Conservation (phyloP, 805 yeast genomes). For the Schwanniomyces sp. region DNA sequence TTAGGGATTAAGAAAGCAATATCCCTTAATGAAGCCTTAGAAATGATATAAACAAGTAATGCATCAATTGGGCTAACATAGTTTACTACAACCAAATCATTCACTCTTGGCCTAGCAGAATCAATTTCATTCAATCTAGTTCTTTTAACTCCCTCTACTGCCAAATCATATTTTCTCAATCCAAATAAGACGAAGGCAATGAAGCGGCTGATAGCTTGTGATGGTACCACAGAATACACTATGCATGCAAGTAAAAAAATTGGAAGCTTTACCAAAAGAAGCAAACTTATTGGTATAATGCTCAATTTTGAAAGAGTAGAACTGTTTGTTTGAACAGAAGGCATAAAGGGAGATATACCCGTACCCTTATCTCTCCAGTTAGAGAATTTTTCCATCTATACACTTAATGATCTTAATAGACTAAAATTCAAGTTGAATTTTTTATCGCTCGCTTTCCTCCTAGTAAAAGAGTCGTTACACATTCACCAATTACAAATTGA, state of each 20-base stretch:
- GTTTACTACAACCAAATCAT: conserved; percentile 57
- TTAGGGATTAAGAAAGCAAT: conserved; percentile 42
- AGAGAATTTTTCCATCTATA: conserved; percentile 77
- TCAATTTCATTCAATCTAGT: conserved; percentile 34
- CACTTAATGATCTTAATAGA: background rate
- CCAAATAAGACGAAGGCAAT: conserved; percentile 29
- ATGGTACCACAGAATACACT: conserved; percentile 13
- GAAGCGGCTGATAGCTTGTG: conserved; percentile 18
- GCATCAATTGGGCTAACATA: conserved; percentile 61
- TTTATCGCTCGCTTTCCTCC: background rate
- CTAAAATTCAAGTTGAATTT: background rate
- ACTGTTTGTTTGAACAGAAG: conserved; percentile 34
- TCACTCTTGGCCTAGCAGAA: conserved; percentile 34
- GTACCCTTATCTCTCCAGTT: conserved; percentile 88
- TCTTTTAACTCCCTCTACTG: conserved; percentile 51
- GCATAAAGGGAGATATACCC: conserved; percentile 89
- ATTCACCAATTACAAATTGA: background rate
- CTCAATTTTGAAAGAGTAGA: background rate
- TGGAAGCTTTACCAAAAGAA: conserved; percentile 30
- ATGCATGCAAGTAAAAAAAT: conserved; percentile 13
- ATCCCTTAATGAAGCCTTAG: conserved; percentile 21
- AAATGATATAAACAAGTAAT: conserved; percentile 28
- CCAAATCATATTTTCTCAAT: conserved; percentile 35
- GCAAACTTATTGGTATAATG: conserved; percentile 3
- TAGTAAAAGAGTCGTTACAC: too few species aligned